These are phyloP conservation scores for Poa annua DNA, from an alignment of 176 grass and related monocot genomes.

Conservation along the genomic window DNA sequence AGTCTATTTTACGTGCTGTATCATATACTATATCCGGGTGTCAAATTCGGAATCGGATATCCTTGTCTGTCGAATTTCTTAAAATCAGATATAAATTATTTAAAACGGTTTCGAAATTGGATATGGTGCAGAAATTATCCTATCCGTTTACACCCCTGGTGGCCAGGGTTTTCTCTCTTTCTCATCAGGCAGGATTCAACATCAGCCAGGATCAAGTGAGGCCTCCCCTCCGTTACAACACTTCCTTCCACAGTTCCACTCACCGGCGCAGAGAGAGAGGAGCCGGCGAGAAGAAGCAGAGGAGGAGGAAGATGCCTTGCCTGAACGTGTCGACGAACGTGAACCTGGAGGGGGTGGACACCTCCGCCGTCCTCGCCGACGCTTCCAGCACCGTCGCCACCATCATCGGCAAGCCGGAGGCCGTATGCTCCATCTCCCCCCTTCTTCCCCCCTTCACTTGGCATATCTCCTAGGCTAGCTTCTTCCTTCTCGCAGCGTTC, in stretches of 20 bases:
- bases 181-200: neutral
- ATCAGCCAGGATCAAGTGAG: neutral
- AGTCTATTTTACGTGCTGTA: too few species aligned
- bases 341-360: constrained; percentile 74
- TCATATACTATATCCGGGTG: too few species aligned
- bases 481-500: neutral
- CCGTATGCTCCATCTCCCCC: constrained; percentile 29
- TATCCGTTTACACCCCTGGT: too few species aligned
- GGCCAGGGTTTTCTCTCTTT: constrained; percentile 16
- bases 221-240: neutral
- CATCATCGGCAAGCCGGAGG: constrained; percentile 89
- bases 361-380: constrained; percentile 73
- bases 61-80: too few species aligned
- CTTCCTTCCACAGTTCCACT: neutral
- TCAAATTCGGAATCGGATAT: too few species aligned
- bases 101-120: too few species aligned
- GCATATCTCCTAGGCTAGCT: neutral
- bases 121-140: too few species aligned
- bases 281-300: neutral
- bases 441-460: neutral
- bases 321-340: constrained; percentile 89
- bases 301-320: constrained; percentile 71
- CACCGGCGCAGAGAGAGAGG: neutral
- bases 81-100: too few species aligned
- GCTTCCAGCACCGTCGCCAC: constrained; percentile 61